Base-by-base conservation (phyloP, 257 asterid species). In the Misopates orontium region DNA sequence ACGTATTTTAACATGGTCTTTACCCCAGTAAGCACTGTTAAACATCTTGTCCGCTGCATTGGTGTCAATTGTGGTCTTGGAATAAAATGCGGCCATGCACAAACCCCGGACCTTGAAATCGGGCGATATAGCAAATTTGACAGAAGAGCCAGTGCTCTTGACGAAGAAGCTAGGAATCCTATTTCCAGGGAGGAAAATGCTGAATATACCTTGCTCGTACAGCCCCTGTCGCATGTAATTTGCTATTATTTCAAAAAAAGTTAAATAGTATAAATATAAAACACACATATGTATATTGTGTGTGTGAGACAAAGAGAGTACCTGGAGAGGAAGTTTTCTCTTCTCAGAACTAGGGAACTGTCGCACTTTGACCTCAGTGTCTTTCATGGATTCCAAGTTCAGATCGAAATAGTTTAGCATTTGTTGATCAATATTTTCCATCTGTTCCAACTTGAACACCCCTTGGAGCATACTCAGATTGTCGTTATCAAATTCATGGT, bases 111-210 rank as follows among this genome's bases (percentile, higher is more conserved):
- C 49, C 23, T 41, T 62, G 21, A 32, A 25, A n/a, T 18, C 14
- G 48, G 64, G 69, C 14, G 64, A 18, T 53, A 14, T 31, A 16
- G 39, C 15, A 50, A 65, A 53, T 19, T 56, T 5, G 17, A 17
- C 14, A n/a, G 75, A 14, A 32, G 17, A 36, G n/a, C 0, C 3
- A 11, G 44, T 53, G 40, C 24, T 60, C 63, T 62, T 62, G 23
- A 45, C 49, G 42, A 70, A 70, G 55, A 68, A 70, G 17, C 21
- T 18, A 17, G 67, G 60, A 45, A 68, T 40, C 50, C 21, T n/a
- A n/a, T 70, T 57, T 24, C 75, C 75, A 10, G 69, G 50, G n/a
- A 70, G 19, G 45, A 70, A 70, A 22, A 65, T 5, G 41, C 66
- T 68, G 40, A 58, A 48, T 17, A 68, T 14, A 16, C 67, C 73